Percentiles rank a stretch among this genome's conserved stretches.
These are phyloP conservation scores for Xylariales sp. DNA, from an alignment of 2,329 filamentous ascomycete species.

Conservation along the genomic window DNA sequence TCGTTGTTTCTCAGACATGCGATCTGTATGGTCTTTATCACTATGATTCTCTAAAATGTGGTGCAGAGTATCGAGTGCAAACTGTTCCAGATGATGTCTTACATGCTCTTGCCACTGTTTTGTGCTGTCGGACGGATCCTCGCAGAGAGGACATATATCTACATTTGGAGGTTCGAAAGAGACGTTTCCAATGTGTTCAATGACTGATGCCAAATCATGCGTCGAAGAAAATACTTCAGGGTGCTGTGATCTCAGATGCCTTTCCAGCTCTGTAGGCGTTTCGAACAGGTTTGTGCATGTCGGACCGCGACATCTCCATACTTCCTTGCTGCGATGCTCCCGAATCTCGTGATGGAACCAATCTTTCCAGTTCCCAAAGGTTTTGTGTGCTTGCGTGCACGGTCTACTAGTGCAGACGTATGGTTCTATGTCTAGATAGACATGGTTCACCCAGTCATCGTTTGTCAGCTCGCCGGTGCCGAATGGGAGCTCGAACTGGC, in stretches of 20 bases:
- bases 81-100: background rate
- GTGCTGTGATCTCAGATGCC: background rate
- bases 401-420: background rate
- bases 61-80: no score
- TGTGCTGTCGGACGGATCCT: no score
- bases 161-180: no score
- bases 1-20: no score
- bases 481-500: background rate
- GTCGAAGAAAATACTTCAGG: background rate
- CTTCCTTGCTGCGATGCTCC: background rate
- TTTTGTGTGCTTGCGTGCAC: background rate
- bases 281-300: background rate
- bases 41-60: no score
- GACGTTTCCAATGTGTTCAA: background rate
- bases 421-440: background rate
- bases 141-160: no score
- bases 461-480: background rate
- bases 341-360: background rate
- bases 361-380: background rate
- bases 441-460: background rate
- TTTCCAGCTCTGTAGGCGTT: background rate
- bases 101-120: no score
- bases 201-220: background rate
- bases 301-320: background rate
- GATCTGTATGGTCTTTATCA: no score